These are phyloP conservation scores for Hymenoscyphus occultus DNA, from an alignment of 2,329 filamentous ascomycete genomes.

Conservation along the genomic window DNA sequence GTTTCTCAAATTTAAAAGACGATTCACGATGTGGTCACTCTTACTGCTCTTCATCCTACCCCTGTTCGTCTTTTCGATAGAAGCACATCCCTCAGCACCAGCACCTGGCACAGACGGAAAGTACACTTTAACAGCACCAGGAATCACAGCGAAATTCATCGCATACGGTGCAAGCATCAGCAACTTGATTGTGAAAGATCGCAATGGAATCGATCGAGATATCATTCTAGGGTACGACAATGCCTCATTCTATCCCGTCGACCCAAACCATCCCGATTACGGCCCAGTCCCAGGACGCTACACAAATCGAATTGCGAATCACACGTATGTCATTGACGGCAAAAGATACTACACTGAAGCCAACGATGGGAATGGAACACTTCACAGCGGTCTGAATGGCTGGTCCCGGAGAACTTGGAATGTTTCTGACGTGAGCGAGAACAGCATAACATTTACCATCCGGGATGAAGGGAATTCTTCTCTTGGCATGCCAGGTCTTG, in stretches of 20 bases:
- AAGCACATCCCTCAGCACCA: constrained; percentile 8
- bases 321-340: constrained; percentile 61
- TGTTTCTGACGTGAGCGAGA: constrained; percentile 50
- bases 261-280: constrained; percentile 64
- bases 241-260: constrained; percentile 63
- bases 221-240: constrained; percentile 74
- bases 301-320: constrained; percentile 76
- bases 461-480: constrained; percentile 53
- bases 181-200: constrained; percentile 65
- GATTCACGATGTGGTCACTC: constrained; percentile 7
- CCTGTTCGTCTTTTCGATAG: not conserved
- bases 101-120: constrained; percentile 58
- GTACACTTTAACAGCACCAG: constrained; percentile 70
- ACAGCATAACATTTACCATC: constrained; percentile 65
- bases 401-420: constrained; percentile 70
- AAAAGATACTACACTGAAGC: constrained; percentile 50
- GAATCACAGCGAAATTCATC: constrained; percentile 59
- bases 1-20: not conserved
- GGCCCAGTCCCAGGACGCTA: constrained; percentile 72
- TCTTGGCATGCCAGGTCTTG: constrained; percentile 59
- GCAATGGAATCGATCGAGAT: constrained; percentile 60
- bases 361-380: constrained; percentile 54
- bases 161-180: constrained; percentile 67
- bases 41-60: constrained; percentile 5
- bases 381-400: constrained; percentile 65